Conservation (phyloP, 805 yeast species). For the Hyphopichia homilentoma region DNA sequence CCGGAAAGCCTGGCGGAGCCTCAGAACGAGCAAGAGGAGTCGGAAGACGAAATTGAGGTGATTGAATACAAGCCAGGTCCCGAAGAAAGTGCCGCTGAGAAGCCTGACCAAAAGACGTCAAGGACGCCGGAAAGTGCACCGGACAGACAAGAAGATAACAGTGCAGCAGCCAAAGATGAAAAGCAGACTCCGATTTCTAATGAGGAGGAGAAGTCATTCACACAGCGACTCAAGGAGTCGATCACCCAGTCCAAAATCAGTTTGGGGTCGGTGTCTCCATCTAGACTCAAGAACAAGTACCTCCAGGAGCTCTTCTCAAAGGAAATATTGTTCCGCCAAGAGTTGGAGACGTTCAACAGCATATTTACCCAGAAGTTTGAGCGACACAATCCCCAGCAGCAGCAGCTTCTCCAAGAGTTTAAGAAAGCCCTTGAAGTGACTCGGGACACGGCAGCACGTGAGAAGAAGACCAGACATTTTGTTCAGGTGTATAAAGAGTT, state of each 20-base stretch:
- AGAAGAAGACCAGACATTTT: neutral
- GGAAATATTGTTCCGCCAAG: neutral
- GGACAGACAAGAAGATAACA: neutral
- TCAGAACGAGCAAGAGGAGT: conserved; percentile 3
- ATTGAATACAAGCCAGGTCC: conserved; percentile 9
- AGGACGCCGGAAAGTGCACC: neutral
- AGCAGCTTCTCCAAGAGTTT: neutral
- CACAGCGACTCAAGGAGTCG: too few relatives aligned
- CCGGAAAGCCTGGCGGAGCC: neutral
- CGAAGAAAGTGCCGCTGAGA: conserved; percentile 5
- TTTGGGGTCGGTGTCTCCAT: neutral
- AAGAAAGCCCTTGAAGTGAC: conserved; percentile 1
- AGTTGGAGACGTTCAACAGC: neutral
- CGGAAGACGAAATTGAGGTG: conserved; percentile 17
- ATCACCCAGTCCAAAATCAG: too few relatives aligned
- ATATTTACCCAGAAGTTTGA: neutral
- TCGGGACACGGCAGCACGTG: neutral
- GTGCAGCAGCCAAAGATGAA: neutral
- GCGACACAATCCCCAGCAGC: neutral
- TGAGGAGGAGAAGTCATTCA: too few relatives aligned
- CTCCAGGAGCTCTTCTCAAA: conserved; percentile 1
- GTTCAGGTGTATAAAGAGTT: neutral
- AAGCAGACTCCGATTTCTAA: neutral
- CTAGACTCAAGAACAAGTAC: neutral
- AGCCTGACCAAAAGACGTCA: neutral